Conservation (phyloP, 1,139 yeast species). For the Candida buenavistaensis region DNA sequence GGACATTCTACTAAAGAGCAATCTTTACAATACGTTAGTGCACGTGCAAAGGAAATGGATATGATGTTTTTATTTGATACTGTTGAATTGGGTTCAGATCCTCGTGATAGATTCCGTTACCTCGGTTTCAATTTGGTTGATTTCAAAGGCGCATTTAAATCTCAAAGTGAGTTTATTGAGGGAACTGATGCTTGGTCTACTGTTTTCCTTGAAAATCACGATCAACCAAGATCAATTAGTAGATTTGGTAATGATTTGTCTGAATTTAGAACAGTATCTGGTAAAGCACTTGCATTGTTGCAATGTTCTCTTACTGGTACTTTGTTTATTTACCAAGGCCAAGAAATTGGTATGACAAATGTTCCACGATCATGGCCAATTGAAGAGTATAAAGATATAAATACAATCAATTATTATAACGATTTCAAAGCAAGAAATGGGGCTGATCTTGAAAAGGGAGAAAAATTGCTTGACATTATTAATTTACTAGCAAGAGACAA, state of each 20-base stretch:
- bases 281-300: constrained; percentile 49
- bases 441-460: constrained; percentile 23
- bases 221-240: constrained; percentile 53
- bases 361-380: constrained; percentile 45
- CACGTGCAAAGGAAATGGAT: constrained; percentile 47
- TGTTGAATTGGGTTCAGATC: constrained; percentile 41
- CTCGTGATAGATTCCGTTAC: constrained; percentile 32
- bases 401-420: constrained; percentile 42
- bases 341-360: constrained; percentile 58
- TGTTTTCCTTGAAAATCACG: constrained; percentile 56
- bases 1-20: constrained; percentile 43
- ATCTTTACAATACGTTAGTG: constrained; percentile 48
- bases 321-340: constrained; percentile 58
- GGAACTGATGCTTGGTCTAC: constrained; percentile 59
- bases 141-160: constrained; percentile 40
- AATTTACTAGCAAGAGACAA: constrained; percentile 49
- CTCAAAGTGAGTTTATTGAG: constrained; percentile 35
- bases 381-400: constrained; percentile 51
- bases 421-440: constrained; percentile 30
- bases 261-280: constrained; percentile 32
- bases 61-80: constrained; percentile 53
- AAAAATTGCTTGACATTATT: constrained; percentile 29
- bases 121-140: constrained; percentile 37
- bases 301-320: constrained; percentile 54
- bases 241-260: constrained; percentile 48